phyloP scores from a whole-genome alignment of 2,329 filamentous ascomycete genomes.

The Nemania sp. region DNA sequence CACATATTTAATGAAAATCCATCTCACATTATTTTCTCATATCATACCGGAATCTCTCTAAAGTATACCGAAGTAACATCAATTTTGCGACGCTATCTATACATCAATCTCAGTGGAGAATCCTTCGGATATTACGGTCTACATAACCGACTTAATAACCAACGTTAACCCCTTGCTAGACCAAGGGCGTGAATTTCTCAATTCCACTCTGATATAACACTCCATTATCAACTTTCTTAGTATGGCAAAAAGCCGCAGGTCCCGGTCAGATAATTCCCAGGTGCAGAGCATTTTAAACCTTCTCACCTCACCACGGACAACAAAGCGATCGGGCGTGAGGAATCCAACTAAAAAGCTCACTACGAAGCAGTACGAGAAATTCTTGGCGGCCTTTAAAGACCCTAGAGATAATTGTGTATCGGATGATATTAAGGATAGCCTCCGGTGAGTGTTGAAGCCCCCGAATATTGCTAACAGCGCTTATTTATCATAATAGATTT shows the following conservation, averaged over 20 bases:
- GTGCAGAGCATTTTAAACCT: neutral
- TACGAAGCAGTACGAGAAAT: neutral
- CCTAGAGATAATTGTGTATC: neutral
- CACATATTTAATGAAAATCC: too few relatives aligned
- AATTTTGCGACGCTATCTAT: too few relatives aligned
- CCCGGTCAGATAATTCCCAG: neutral
- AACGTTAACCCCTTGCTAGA: too few relatives aligned
- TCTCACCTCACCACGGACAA: neutral
- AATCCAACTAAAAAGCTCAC: slow-evolving; percentile 4
- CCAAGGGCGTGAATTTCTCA: too few relatives aligned
- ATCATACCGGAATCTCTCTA: too few relatives aligned
- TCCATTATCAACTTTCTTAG: neutral
- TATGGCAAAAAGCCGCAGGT: neutral
- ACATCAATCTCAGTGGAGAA: too few relatives aligned
- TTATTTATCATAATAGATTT: neutral
- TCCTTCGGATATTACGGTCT: too few relatives aligned
- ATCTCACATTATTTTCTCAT: too few relatives aligned
- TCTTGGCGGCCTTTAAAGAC: neutral
- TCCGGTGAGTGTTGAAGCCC: neutral
- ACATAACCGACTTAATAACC: too few relatives aligned
- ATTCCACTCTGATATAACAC: too few relatives aligned
- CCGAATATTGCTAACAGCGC: neutral
- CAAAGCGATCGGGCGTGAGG: neutral
- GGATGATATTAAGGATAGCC: neutral
- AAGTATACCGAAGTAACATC: too few relatives aligned